Evolutionary conservation across 2,329 filamentous ascomycete species (phyloP).

Genomic region (Neospermospora avenae): DNA sequence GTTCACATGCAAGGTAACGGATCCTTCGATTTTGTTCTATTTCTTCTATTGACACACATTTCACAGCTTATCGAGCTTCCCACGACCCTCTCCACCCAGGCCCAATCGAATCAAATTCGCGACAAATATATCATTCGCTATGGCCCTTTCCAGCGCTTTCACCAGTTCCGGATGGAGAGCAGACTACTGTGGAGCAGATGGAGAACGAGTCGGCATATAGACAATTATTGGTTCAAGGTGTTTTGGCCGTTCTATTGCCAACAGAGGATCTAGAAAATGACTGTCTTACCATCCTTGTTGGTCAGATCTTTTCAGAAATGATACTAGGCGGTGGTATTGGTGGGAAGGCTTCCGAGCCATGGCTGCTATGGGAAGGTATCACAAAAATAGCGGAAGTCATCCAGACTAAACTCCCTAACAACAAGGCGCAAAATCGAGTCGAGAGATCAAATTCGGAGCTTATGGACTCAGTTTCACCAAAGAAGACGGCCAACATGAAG

Average conservation of each 20-base stretch:
- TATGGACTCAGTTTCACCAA: constrained; percentile 6
- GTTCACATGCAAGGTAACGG: constrained; percentile 72
- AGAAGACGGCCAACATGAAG: constrained; percentile 16
- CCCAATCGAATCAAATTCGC: constrained; percentile 59
- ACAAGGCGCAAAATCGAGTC: constrained; percentile 31
- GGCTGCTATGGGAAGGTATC: constrained; percentile 83
- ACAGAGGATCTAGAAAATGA: constrained; percentile 89
- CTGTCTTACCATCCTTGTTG: constrained; percentile 77
- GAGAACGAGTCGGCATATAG: constrained; percentile 82
- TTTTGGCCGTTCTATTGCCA: constrained; percentile 79
- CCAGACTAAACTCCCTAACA: constrained; percentile 35
- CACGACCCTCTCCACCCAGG: constrained; percentile 54
- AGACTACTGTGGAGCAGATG: constrained; percentile 57
- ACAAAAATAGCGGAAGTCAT: constrained; percentile 62
- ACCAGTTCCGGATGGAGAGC: constrained; percentile 60
- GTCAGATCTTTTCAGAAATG: constrained; percentile 85
- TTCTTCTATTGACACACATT: constrained; percentile 21
- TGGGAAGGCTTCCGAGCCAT: constrained; percentile 79
- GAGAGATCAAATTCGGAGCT: constrained; percentile 36
- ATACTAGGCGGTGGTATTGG: constrained; percentile 80
- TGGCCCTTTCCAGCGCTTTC: constrained; percentile 77
- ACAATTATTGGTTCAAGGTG: constrained; percentile 79
- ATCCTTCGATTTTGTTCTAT: constrained; percentile 8
- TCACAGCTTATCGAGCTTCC: constrained; percentile 68
- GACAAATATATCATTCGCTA: constrained; percentile 77